These are phyloP conservation scores for Tolypocladium nubicola DNA, from an alignment of 2,329 filamentous ascomycete species.

Conservation along the genomic window DNA sequence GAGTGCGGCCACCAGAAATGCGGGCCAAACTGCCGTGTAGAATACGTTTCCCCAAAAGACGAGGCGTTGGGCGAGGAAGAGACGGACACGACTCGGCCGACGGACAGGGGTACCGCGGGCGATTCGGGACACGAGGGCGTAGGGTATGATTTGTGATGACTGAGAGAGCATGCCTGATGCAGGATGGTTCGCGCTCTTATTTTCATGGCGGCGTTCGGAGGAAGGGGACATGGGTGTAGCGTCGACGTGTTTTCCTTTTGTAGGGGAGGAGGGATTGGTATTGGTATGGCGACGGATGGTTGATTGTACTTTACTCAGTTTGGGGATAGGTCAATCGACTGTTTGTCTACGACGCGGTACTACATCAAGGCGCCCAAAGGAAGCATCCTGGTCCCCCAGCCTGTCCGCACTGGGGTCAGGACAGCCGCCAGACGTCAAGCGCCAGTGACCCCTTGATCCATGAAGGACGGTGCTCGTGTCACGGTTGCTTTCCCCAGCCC, in stretches of 20 bases:
- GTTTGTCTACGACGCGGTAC: no score
- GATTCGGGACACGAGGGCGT: background rate
- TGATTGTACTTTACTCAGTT: no score
- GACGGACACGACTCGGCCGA: background rate
- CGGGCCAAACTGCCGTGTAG: background rate
- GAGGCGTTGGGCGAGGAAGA: background rate
- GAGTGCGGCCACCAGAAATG: constrained; percentile 5
- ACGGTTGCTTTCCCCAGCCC: background rate
- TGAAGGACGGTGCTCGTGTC: no score
- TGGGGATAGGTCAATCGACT: no score
- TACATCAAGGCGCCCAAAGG: no score
- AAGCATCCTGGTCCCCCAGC: no score
- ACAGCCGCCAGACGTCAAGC: no score
- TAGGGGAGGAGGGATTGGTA: no score
- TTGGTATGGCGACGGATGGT: no score
- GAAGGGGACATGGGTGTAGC: background rate
- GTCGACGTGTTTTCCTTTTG: background rate
- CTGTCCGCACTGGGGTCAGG: no score
- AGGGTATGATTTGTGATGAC: background rate
- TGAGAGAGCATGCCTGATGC: no score
- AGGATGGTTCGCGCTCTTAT: background rate
- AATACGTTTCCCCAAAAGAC: background rate
- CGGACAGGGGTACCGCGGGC: background rate
- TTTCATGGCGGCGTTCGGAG: background rate
- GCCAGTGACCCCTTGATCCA: no score